phyloP scores from a whole-genome alignment of 768 basidiomycete species.

The Krasilnikovozyma curviuscula region DNA sequence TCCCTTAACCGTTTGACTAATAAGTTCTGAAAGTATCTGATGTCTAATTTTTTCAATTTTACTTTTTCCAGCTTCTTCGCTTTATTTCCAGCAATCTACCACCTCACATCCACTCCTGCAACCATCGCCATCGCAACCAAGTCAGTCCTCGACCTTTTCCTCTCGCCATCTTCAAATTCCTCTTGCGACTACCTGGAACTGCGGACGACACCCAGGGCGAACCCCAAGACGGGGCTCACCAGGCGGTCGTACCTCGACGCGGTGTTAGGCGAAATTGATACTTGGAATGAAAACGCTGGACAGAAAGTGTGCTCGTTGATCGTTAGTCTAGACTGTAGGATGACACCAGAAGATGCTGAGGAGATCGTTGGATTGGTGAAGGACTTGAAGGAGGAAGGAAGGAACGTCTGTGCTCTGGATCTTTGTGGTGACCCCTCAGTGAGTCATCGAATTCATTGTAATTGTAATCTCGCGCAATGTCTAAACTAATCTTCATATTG shows the following conservation, averaged over 20 bases:
- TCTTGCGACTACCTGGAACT: conserved; percentile 60
- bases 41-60: too few species aligned
- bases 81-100: conserved; percentile 61
- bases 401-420: conserved; percentile 56
- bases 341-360: conserved; percentile 34
- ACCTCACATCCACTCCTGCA: conserved; percentile 43
- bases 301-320: conserved; percentile 29
- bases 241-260: conserved; percentile 42
- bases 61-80: conserved; percentile 35
- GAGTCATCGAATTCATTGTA: conserved; percentile 4
- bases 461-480: neutral
- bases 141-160: conserved; percentile 47
- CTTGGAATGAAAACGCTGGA: neutral
- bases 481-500: too few species aligned
- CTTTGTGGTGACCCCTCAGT: conserved; percentile 54
- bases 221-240: conserved; percentile 33
- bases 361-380: conserved; percentile 45
- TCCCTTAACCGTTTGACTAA: neutral
- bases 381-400: conserved; percentile 36
- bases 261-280: conserved; percentile 32
- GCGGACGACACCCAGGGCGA: conserved; percentile 56
- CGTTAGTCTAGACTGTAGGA: conserved; percentile 55
- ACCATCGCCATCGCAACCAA: conserved; percentile 39
- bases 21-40: neutral
- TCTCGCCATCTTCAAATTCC: conserved; percentile 24